phyloP scores from a whole-genome alignment of 2,329 filamentous ascomycete genomes.

The Trichophyton rubrum region DNA sequence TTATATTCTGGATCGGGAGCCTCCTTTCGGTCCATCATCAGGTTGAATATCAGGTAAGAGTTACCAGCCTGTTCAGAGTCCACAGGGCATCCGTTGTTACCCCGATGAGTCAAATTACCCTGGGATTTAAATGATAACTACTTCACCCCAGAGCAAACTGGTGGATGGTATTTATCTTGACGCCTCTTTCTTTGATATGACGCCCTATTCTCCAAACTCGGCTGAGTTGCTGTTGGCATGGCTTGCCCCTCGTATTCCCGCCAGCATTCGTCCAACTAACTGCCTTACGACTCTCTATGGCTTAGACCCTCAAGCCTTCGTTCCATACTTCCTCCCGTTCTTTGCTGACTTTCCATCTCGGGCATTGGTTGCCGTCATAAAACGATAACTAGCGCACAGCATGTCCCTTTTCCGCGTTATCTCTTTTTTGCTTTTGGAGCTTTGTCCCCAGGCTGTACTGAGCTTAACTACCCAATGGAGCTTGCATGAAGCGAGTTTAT shows the following conservation, averaged over 20 bases:
- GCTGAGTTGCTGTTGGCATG: neutral
- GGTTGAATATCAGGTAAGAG: neutral
- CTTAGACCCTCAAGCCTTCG: neutral
- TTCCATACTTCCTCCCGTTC: neutral
- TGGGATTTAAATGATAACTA: neutral
- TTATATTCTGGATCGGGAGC: neutral
- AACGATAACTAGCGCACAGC: no score
- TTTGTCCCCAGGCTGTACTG: no score
- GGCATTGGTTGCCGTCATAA: neutral
- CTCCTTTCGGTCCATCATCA: neutral
- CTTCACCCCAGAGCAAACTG: neutral
- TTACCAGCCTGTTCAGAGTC: neutral
- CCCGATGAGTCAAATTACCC: no score
- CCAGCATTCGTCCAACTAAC: neutral
- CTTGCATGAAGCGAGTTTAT: no score
- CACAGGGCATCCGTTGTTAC: no score
- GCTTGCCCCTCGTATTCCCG: neutral
- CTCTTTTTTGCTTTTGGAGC: no score
- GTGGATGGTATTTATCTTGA: neutral
- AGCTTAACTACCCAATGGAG: no score
- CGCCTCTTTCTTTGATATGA: neutral
- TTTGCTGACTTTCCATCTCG: neutral
- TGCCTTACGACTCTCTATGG: neutral
- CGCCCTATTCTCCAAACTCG: neutral
- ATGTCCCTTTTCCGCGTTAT: no score